Conservation (phyloP, 805 yeast genomes). For the Pichia deserticola region DNA sequence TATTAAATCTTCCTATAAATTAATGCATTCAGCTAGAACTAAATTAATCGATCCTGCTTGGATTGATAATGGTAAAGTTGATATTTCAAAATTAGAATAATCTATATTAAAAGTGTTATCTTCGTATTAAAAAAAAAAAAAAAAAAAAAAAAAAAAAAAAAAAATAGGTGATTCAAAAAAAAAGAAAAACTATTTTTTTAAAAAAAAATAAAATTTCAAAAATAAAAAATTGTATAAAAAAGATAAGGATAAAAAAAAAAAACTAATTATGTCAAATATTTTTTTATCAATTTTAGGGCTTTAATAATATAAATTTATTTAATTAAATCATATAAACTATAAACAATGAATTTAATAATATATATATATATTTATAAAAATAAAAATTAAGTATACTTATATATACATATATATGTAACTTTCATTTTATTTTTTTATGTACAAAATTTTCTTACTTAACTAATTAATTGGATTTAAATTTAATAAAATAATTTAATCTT, state of each 20-base stretch:
- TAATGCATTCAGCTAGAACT: slow-evolving; percentile 65
- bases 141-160: too few relatives aligned
- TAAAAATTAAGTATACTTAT: too few relatives aligned
- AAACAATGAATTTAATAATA: neutral
- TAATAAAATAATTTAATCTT: neutral
- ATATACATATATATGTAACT: too few relatives aligned
- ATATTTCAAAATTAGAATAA: slow-evolving; percentile 22
- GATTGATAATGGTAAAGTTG: slow-evolving; percentile 61
- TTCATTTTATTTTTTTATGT: neutral
- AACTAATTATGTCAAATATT: neutral
- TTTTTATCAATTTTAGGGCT: neutral
- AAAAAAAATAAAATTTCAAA: neutral
- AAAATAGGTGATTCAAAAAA: neutral
- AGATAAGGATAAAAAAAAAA: neutral
- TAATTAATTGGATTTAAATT: neutral
- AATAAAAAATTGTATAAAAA: neutral
- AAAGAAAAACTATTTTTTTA: neutral
- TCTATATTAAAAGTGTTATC: neutral
- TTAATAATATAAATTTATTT: neutral
- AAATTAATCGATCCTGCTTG: slow-evolving; percentile 70
- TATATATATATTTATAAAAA: neutral
- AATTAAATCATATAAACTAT: neutral
- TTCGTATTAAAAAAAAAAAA: neutral
- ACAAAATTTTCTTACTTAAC: neutral
- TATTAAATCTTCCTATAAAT: slow-evolving; percentile 83